A percentile compares a stretch with the other conserved stretches of the same genome.
Conservation (phyloP, 306 rosid species). For the Dalbergia cochinchinensis region DNA sequence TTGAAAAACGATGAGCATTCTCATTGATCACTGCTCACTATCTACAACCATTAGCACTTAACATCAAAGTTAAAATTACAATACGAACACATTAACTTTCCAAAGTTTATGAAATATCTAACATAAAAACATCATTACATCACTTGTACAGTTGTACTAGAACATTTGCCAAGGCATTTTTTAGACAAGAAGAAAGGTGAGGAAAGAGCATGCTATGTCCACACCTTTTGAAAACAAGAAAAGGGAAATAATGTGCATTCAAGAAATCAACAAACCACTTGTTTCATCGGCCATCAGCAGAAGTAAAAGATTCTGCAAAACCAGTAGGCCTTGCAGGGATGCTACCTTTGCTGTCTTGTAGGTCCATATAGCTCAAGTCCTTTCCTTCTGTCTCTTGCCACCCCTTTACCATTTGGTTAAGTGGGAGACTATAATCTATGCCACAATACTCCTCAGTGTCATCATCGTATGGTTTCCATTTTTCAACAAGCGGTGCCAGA, state of each 20-base stretch:
- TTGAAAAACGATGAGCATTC: slow-evolving; percentile 48
- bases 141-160: background rate
- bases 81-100: slow-evolving; percentile 47
- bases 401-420: slow-evolving; percentile 88
- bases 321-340: slow-evolving; percentile 89
- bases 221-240: slow-evolving; percentile 42
- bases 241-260: background rate
- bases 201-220: slow-evolving; percentile 47
- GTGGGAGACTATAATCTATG: slow-evolving; percentile 80
- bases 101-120: slow-evolving; percentile 54
- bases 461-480: slow-evolving; percentile 80
- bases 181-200: slow-evolving; percentile 38
- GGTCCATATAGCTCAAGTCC: slow-evolving; percentile 62
- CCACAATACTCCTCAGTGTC: slow-evolving; percentile 75
- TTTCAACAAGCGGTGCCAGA: slow-evolving; percentile 79
- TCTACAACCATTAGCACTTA: slow-evolving; percentile 52
- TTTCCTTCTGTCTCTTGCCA: slow-evolving; percentile 90
- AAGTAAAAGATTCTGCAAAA: slow-evolving; percentile 84
- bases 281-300: slow-evolving; percentile 82
- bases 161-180: slow-evolving; percentile 49
- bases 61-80: slow-evolving; percentile 44
- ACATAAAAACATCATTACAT: slow-evolving; percentile 40
- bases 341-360: slow-evolving; percentile 85
- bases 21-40: slow-evolving; percentile 48
- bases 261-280: slow-evolving; percentile 45